A percentile compares a stretch with the other conserved stretches of the same genome.
These are phyloP conservation scores for Strigomonas culicis DNA, from an alignment of 208 protist genomes.

Conservation along the genomic window DNA sequence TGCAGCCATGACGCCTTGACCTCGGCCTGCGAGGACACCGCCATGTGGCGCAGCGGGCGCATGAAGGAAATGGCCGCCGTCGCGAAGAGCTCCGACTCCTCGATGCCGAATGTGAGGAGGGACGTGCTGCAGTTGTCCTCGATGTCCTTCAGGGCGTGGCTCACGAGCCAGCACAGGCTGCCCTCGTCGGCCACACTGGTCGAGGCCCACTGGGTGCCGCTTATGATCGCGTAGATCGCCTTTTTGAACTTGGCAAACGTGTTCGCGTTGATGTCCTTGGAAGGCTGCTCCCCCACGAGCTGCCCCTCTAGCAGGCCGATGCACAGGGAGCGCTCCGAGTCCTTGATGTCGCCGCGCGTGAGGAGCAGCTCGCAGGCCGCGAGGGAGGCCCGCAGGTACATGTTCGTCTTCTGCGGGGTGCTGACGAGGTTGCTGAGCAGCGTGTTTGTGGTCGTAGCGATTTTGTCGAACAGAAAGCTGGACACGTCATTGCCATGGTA, in stretches of 20 bases:
- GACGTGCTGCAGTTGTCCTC: slow-evolving; percentile 22
- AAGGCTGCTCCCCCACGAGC: slow-evolving; percentile 5
- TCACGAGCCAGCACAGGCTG: slow-evolving; percentile 48
- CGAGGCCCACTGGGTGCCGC: slow-evolving; percentile 19
- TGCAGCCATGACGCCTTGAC: background rate
- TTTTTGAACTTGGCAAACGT: slow-evolving; percentile 19
- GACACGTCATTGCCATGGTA: slow-evolving; percentile 38
- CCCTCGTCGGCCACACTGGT: slow-evolving; percentile 29
- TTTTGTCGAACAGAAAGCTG: slow-evolving; percentile 24
- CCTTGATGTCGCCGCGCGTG: slow-evolving; percentile 20
- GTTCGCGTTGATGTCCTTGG: background rate
- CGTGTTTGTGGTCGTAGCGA: slow-evolving; percentile 24
- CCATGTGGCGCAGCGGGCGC: background rate
- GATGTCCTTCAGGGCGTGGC: slow-evolving; percentile 58
- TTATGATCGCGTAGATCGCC: slow-evolving; percentile 37
- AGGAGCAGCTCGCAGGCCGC: slow-evolving; percentile 53
- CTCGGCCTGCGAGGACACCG: background rate
- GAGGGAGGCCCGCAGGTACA: slow-evolving; percentile 42
- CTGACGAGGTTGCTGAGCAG: slow-evolving; percentile 44
- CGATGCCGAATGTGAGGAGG: slow-evolving; percentile 15
- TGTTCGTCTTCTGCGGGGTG: slow-evolving; percentile 24
- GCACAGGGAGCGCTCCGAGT: slow-evolving; percentile 54
- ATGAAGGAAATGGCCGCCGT: slow-evolving; percentile 5
- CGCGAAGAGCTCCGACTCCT: slow-evolving; percentile 18
- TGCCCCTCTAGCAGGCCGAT: slow-evolving; percentile 63